A percentile compares a stretch with the other conserved stretches of the same genome.
Conservation (phyloP, 2,329 filamentous ascomycete species). For the Colletotrichum destructivum region DNA sequence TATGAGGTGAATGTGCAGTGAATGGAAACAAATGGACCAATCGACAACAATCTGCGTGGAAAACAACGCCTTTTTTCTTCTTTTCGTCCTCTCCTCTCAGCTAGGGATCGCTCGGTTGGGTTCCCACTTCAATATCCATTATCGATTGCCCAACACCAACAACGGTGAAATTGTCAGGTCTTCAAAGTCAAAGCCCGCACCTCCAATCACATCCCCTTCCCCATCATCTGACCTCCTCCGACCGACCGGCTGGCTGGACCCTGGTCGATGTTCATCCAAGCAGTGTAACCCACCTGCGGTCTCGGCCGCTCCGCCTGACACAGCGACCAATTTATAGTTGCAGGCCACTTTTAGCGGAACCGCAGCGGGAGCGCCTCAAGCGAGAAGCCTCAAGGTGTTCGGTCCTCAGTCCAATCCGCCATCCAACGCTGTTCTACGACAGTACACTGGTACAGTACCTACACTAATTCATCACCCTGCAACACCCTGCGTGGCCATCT, state of each 20-base stretch:
- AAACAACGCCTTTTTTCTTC: neutral
- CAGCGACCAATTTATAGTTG: constrained; percentile 24
- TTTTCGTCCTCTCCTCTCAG: neutral
- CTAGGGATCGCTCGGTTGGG: neutral
- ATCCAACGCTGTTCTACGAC: neutral
- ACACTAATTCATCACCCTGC: constrained; percentile 10
- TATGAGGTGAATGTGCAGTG: neutral
- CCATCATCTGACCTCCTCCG: neutral
- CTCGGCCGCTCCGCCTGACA: constrained; percentile 32
- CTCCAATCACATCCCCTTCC: constrained; percentile 2
- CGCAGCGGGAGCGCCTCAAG: neutral
- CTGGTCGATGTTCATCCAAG: constrained; percentile 27
- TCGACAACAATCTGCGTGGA: neutral
- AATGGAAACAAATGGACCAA: neutral
- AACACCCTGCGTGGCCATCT: constrained; percentile 8
- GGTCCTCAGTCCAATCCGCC: constrained; percentile 2
- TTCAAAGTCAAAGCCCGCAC: neutral
- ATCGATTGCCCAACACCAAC: neutral
- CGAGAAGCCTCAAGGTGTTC: constrained; percentile 5
- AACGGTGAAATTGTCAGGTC: neutral
- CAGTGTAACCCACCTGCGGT: constrained; percentile 38
- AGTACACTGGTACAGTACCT: neutral
- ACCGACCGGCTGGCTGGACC: neutral
- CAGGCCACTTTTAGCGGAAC: constrained; percentile 32
- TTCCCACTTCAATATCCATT: neutral